A percentile compares a stretch with the other conserved stretches of the same genome.
These are phyloP conservation scores for Myxozyma mucilagina DNA, from an alignment of 805 yeast genomes.

Conservation along the genomic window DNA sequence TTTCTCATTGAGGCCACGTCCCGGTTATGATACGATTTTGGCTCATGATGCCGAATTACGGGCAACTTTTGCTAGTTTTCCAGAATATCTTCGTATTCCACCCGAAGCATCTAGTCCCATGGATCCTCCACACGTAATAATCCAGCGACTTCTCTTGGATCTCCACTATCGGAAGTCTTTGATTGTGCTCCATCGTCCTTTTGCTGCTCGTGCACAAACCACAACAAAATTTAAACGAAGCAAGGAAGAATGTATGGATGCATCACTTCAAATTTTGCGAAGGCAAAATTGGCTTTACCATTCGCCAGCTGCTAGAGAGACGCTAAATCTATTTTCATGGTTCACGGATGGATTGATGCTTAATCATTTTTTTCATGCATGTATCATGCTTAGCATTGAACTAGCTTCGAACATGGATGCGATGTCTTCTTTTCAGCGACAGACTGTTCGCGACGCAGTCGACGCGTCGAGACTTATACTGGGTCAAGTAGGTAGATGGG, in stretches of 20 bases:
- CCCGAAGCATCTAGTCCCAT: slow-evolving; percentile 30
- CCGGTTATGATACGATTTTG: slow-evolving; percentile 30
- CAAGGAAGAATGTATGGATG: slow-evolving; percentile 30
- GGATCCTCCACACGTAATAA: slow-evolving; percentile 35
- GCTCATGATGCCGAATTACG: slow-evolving; percentile 36
- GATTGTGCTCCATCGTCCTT: slow-evolving; percentile 38
- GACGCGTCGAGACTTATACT: slow-evolving; percentile 20
- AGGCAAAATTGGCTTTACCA: slow-evolving; percentile 28
- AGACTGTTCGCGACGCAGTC: slow-evolving; percentile 22
- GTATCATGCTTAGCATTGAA: slow-evolving; percentile 29
- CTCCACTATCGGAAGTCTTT: slow-evolving; percentile 36
- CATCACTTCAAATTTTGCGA: slow-evolving; percentile 28
- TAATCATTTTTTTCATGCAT: slow-evolving; percentile 30
- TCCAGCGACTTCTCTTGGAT: slow-evolving; percentile 39
- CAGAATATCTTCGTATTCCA: slow-evolving; percentile 31
- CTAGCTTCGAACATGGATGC: slow-evolving; percentile 21
- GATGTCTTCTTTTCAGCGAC: slow-evolving; percentile 22
- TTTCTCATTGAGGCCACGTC: slow-evolving; percentile 23
- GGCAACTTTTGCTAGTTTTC: slow-evolving; percentile 34
- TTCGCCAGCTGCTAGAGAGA: slow-evolving; percentile 22
- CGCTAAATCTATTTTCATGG: slow-evolving; percentile 21
- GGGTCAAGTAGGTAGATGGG: slow-evolving; percentile 15
- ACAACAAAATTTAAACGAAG: slow-evolving; percentile 21
- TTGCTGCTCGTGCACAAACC: slow-evolving; percentile 25
- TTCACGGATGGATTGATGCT: slow-evolving; percentile 27